Evolutionary conservation across 805 yeast species (phyloP), one percentile per base, ranked within the genome.

Genomic region (Ogataea neopini): DNA sequence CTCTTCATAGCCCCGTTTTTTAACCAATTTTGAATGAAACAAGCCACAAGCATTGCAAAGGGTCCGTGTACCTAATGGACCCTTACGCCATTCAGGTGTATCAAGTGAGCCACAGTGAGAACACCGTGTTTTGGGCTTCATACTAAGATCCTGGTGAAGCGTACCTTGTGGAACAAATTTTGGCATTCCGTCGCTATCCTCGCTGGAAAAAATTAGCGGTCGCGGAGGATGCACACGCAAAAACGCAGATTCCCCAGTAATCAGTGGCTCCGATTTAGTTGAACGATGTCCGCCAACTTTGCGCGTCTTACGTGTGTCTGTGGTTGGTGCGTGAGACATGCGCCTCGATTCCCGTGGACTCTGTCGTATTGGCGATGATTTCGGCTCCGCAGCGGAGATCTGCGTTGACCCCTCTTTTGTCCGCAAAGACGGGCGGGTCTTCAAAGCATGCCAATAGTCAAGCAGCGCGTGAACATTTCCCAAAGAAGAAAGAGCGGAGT

Each of bases 51-150:
- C 97, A 65, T 90, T 90, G 67, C 97, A 90, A 49, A 90, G 71
- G 0, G 92, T 86, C 57, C 88, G 76, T 4, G 83, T 80, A 0
- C 96, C 96, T 48, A 79, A 77, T 1, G 96, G 96, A 0, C 97
- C 97, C 51, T 85, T 74, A 61, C 97, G 75, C 97, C 97, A 90
- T 65, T 91, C 97, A 0, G 97, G 97, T 0, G 96, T 87, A 40
- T 80, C 81, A 23, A 73, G 73, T 2, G 84, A 79, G 0, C 84
- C 83, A 68, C 97, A 90, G 56, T 89, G 96, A 29, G 70, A 60
- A 58, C 92, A 86, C 7, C 63, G 52, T 6, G 59, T 50, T 35
- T 61, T 62, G 5, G 62, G 59, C 43, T 57, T 62, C 11, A 60
- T 45, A 40, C 73, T 65, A 17, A 70, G 56, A 18, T 68, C 74